Percentiles rank a stretch among this genome's conserved stretches.
Evolutionary conservation across 208 protist species (phyloP).

Genomic region (Angomonas deanei): DNA sequence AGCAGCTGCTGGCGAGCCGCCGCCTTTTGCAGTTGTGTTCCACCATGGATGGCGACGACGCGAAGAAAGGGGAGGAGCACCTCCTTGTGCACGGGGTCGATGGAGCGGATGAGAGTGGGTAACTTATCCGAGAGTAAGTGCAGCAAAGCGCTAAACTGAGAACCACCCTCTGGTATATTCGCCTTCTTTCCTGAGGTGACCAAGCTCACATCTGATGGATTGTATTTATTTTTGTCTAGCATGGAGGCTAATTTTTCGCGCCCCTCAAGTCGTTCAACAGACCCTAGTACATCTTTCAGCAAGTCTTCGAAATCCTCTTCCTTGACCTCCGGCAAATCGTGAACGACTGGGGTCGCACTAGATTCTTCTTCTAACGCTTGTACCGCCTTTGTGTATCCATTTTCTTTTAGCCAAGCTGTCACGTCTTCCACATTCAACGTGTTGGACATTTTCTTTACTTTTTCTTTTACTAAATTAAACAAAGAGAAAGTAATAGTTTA

Average conservation of each 20-base stretch:
- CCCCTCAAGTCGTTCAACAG: too few species aligned
- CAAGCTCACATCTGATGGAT: too few species aligned
- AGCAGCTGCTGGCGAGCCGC: slow-evolving; percentile 44
- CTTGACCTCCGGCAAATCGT: too few species aligned
- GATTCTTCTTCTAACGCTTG: slow-evolving; percentile 28
- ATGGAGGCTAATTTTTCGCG: too few species aligned
- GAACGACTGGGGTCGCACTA: too few species aligned
- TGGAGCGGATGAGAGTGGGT: slow-evolving; percentile 29
- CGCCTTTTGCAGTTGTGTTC: slow-evolving; percentile 17
- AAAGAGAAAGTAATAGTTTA: not conserved
- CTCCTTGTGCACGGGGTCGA: slow-evolving; percentile 53
- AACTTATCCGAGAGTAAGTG: slow-evolving; percentile 37
- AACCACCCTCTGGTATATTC: too few species aligned
- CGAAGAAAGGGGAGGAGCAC: slow-evolving; percentile 55
- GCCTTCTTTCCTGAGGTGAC: too few species aligned
- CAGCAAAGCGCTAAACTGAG: slow-evolving; percentile 20
- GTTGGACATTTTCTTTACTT: slow-evolving; percentile 1
- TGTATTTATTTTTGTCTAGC: too few species aligned
- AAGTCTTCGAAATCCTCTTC: too few species aligned
- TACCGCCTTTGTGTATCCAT: slow-evolving; percentile 22
- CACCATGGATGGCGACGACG: slow-evolving; percentile 15
- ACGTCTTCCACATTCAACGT: slow-evolving; percentile 8
- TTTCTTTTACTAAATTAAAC: not conserved
- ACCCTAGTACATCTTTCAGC: too few species aligned
- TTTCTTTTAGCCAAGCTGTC: slow-evolving; percentile 21